phyloP scores from a whole-genome alignment of 2,329 filamentous ascomycete species.

The Parastagonospora avenae region DNA sequence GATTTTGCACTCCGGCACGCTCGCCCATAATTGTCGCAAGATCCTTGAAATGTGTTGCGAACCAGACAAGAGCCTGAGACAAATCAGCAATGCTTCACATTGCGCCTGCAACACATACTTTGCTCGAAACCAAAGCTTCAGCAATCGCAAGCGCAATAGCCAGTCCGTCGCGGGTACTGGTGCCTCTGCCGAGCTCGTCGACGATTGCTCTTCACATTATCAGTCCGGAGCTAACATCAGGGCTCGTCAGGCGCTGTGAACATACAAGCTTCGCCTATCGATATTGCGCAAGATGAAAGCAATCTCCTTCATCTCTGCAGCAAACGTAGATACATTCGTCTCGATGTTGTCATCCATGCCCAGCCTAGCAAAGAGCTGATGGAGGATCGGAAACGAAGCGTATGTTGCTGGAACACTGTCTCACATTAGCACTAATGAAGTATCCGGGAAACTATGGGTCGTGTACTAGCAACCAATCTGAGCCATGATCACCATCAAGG shows the following conservation, averaged over 20 bases:
- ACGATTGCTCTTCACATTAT: constrained; percentile 65
- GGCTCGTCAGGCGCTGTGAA: background rate
- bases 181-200: constrained; percentile 90
- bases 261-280: constrained; percentile 68
- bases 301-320: constrained; percentile 93
- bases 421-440: constrained; percentile 6
- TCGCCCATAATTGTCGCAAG: constrained; percentile 76
- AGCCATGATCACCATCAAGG: constrained; percentile 88
- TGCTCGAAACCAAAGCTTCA: constrained; percentile 81
- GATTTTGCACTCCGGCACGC: constrained; percentile 77
- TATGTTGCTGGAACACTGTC: constrained; percentile 75
- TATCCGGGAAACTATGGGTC: background rate
- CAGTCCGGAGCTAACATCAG: background rate
- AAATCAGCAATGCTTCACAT: background rate
- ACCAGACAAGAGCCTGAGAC: constrained; percentile 75
- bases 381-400: constrained; percentile 78
- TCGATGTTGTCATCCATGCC: constrained; percentile 88
- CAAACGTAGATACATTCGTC: constrained; percentile 90
- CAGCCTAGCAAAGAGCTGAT: constrained; percentile 84
- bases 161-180: constrained; percentile 84
- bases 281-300: constrained; percentile 90
- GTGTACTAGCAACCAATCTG: constrained; percentile 79
- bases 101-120: constrained; percentile 14
- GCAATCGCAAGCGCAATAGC: constrained; percentile 89
- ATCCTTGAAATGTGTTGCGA: constrained; percentile 90